Evolutionary conservation across 768 basidiomycete species (phyloP), one percentile per base, ranked within the genome.

Genomic region (Pulveroboletus sp.): DNA sequence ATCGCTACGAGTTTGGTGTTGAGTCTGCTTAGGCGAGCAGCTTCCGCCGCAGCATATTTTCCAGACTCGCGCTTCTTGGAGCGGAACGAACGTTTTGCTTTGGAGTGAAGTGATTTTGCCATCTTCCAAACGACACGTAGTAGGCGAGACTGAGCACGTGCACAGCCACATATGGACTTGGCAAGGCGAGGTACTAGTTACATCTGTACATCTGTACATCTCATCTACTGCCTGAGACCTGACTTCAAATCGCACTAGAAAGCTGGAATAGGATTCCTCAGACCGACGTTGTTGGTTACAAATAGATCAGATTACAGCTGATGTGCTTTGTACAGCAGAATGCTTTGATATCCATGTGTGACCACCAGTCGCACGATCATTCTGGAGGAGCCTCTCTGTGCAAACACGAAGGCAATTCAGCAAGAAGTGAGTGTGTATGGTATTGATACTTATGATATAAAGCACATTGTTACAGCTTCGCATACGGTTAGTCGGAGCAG

Each of bases 391-490:
- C 86, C 76, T 89, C 87, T 67, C 87, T 89, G 86, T 89, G 62
- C 5, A 67, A 31, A 61, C 48, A 40, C 43, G 38, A 4, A 55
- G 54, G 55, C 60, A 42, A 46, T 47, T 69, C 57, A 70, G 64
- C 33, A 32, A 31, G 37, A 11, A 24, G 30, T 38, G 11, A 35
- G 26, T 14, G 18, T 2, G 2, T 0, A 46, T 27, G 50, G 43
- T 44, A 49, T 63, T 27, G 57, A 56, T 56, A 90, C 88, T 88
- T 80, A 89, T 91, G 59, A 96, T 94, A 69, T 95, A 96, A 49
- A 96, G 78, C 21, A 96, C 93, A 61, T 96, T 96, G 76, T 96
- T 96, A 76, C 90, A 93, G 59, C 90, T 92, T 53, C 24, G 55
- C 28, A 17, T 40, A 32, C 46, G 39, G 41, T 66, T 49, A 57